Base-by-base conservation (phyloP, 2,329 filamentous ascomycete genomes). In the Paraphoma sp. region DNA sequence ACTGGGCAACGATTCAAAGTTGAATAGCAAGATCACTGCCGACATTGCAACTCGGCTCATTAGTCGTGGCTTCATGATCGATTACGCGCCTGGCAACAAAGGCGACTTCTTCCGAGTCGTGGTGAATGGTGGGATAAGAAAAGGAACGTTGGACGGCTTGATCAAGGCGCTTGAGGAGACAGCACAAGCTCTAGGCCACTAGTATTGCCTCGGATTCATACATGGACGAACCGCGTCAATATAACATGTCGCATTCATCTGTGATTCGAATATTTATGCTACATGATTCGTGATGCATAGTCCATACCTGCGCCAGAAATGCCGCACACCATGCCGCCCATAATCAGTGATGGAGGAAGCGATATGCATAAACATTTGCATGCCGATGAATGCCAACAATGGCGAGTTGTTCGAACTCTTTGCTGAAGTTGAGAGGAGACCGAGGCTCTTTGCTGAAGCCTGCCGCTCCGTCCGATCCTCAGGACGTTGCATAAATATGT, bases 101-200 rank as follows among this genome's bases (percentile, higher is more conserved):
- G 88, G 88, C 0, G 85, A 82, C 67, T 90, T 91, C 65, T 89
- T 91, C 69, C 79, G 89, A 44, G 88, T 87, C 10, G 89, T 91
- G 17, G 85, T 91, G 3, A 89, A 89, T 78, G 80, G 84, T 1
- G 80, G 82, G 53, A 90, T 87, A 38, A 81, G 77, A 57, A 82
- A 67, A 64, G 84, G 82, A 60, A 90, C 87, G 1, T 76, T 89
- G 30, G 86, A 89, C 63, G 83, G 82, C n/a, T 75, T 91, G 57
- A 78, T 90, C 2, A 80, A 79, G 62, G 85, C 84, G 4, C 83
- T 90, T 69, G 82, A 82, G 60, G 81, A 83, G 60, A 65, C 73
- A 16, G 80, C 77, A 0, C 60, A 44, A 12, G 74, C 76, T 54
- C 54, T 76, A 55, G 70, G 66, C 10, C 71, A 67, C 38, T 74